Evolutionary conservation across 345 rosid species (phyloP), one percentile per base, ranked within the genome.

Genomic region (Conringia planisiliqua): DNA sequence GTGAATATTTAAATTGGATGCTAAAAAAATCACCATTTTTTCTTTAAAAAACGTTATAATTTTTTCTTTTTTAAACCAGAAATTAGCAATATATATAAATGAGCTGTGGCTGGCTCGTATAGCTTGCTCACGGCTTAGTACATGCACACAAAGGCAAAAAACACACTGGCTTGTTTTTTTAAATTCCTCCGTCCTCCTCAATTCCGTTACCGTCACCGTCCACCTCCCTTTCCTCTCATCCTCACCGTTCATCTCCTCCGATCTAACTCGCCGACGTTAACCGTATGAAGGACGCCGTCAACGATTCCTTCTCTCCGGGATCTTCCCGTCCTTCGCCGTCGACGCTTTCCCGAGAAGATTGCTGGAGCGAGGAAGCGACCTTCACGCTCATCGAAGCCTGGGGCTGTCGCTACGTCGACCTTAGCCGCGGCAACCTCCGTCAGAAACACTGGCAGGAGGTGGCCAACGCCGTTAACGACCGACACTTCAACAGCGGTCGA

Each of bases 391-490:
- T 96, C 68, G 93, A 90, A 57, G 88, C 94, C 16, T 96, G 99
- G 99, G 99, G 99, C 13, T 69, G 85, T 36, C 94, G 98, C 24
- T 96, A 86, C 78, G 27, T 96, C 46, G 94, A 92, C 58, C 97
- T 96, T 38, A 89, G 77, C 84, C 88, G 99, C 1, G 99, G 99
- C 2, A 87, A 88, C 62, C 98, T 96, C 56, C 99, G 99, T 13
- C 99, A 92, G 81, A 96, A 92, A 68, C 97, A 96, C 78, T 96
- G 99, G 99, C 97, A 89, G 47, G 98, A 95, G 68, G 99, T 95
- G 18, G 98, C 99, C 12, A 87, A 89, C 74, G 85, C 91, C 77
- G 99, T 96, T 54, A 96, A 96, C 76, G 86, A 90, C 70, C 89
- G 86, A 65, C 99, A 96, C 74, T 96, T 90, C 35, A 71, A 72